These are phyloP conservation scores for Pseudophaeomoniella oleicola DNA, from an alignment of 2,329 filamentous ascomycete genomes.

Conservation along the genomic window DNA sequence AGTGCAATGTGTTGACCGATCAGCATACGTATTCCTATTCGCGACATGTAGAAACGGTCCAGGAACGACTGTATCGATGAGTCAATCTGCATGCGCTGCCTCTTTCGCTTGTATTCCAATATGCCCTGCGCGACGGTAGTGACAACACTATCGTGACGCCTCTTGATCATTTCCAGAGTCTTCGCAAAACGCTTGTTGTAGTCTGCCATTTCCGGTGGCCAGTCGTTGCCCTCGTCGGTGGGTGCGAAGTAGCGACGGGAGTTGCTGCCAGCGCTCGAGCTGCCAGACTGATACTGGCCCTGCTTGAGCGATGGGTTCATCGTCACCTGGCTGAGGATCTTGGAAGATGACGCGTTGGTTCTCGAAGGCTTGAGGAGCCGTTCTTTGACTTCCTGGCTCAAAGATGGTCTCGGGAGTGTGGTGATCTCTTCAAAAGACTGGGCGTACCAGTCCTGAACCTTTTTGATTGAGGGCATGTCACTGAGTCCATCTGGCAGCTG, in stretches of 20 bases:
- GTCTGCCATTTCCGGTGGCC: constrained; percentile 85
- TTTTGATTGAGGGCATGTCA: constrained; percentile 93
- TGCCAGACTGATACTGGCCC: constrained; percentile 54
- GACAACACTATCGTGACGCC: constrained; percentile 89
- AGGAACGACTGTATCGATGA: constrained; percentile 90
- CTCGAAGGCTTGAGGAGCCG: constrained; percentile 47
- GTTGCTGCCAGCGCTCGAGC: constrained; percentile 25
- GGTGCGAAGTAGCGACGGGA: constrained; percentile 75
- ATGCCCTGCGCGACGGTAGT: constrained; percentile 98
- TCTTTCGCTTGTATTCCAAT: constrained; percentile 90
- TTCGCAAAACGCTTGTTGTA: constrained; percentile 88
- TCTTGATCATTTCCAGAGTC: constrained; percentile 84
- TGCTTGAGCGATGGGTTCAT: constrained; percentile 78
- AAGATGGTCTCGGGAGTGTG: constrained; percentile 59
- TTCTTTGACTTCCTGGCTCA: constrained; percentile 62
- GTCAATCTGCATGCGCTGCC: constrained; percentile 96
- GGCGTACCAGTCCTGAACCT: constrained; percentile 95
- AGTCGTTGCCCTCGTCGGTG: constrained; percentile 74
- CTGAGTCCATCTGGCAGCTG: constrained; percentile 89
- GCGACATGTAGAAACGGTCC: constrained; percentile 98
- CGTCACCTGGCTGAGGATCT: constrained; percentile 66
- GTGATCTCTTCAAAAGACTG: constrained; percentile 99
- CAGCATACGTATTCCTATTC: constrained; percentile 97
- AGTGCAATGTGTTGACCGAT: constrained; percentile 97
- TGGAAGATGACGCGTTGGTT: constrained; percentile 41